phyloP scores from a whole-genome alignment of 352 stramenopile species.

The Peronospora farinosa region DNA sequence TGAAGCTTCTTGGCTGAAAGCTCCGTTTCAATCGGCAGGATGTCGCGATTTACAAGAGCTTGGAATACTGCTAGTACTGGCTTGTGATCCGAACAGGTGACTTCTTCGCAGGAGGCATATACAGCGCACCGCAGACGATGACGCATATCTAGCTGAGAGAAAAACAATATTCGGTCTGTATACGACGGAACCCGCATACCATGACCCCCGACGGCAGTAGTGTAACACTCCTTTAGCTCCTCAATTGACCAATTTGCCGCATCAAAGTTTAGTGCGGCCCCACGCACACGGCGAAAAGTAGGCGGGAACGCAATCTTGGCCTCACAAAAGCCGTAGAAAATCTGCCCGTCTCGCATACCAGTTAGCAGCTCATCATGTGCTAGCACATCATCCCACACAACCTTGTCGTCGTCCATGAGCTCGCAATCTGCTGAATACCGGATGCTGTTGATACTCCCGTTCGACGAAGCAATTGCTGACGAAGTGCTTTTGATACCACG shows the following conservation, averaged over 20 bases:
- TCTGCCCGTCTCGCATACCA: constrained; percentile 41
- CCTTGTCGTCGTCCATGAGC: constrained; percentile 36
- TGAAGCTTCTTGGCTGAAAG: constrained; percentile 41
- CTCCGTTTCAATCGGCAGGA: constrained; percentile 43
- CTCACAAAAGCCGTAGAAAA: constrained; percentile 79
- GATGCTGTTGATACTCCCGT: constrained; percentile 26
- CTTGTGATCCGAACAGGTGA: constrained; percentile 81
- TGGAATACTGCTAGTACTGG: constrained; percentile 72
- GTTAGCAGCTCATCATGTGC: constrained; percentile 66
- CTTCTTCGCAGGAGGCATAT: constrained; percentile 71
- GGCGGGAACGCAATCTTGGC: constrained; percentile 69
- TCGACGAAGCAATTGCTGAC: constrained; percentile 22
- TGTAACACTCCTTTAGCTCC: constrained; percentile 42
- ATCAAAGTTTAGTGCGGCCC: constrained; percentile 27
- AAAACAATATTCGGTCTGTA: constrained; percentile 85
- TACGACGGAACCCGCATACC: constrained; percentile 79
- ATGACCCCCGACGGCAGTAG: constrained; percentile 45
- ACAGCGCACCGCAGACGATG: constrained; percentile 51
- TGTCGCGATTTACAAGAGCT: constrained; percentile 51
- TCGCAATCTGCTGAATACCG: constrained; percentile 32
- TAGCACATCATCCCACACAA: constrained; percentile 59
- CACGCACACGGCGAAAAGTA: constrained; percentile 62
- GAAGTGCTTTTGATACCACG: constrained; percentile 26
- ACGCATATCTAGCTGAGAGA: constrained; percentile 65
- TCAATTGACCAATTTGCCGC: constrained; percentile 18